A percentile compares a stretch with the other conserved stretches of the same genome.
Conservation (phyloP, 1,284 basidiomycete genomes). For the Fomitopsis pinicola region DNA sequence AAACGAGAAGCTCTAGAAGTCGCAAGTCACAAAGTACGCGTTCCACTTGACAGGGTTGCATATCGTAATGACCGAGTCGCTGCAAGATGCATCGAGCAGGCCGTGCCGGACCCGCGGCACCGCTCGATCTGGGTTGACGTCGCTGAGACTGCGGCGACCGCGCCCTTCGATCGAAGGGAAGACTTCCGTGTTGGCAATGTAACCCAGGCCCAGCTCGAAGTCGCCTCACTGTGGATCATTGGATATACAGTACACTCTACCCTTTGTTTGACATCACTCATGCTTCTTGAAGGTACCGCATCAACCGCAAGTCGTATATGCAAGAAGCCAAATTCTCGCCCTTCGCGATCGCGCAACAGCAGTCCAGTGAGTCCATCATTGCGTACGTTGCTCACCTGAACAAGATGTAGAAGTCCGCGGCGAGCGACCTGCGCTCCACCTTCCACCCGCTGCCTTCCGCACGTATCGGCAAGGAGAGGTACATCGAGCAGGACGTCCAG, state of each 20-base stretch:
- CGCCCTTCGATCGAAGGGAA: constrained; percentile 72
- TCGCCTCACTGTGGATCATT: constrained; percentile 91
- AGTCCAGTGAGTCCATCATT: constrained; percentile 78
- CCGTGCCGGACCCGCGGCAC: constrained; percentile 56
- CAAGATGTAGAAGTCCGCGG: constrained; percentile 79
- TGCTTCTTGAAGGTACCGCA: constrained; percentile 63
- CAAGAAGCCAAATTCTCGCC: constrained; percentile 77
- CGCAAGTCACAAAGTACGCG: constrained; percentile 68
- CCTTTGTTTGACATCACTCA: neutral
- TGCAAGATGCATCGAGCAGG: constrained; percentile 77
- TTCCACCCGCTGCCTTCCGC: constrained; percentile 88
- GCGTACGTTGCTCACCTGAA: constrained; percentile 88
- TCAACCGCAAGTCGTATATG: constrained; percentile 72
- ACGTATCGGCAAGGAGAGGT: constrained; percentile 80
- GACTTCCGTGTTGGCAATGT: constrained; percentile 92
- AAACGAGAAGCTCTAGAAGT: constrained; percentile 63
- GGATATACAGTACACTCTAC: constrained; percentile 47
- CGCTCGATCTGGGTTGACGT: constrained; percentile 81
- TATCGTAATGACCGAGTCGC: constrained; percentile 69
- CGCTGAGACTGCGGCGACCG: constrained; percentile 90
- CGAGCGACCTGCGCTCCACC: constrained; percentile 69
- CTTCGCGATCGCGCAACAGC: constrained; percentile 81
- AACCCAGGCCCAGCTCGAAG: constrained; percentile 90
- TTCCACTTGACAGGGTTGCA: constrained; percentile 81
- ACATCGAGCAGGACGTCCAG: constrained; percentile 80